Percentiles rank a stretch among this genome's conserved stretches.
Evolutionary conservation across 2,329 filamentous ascomycete genomes (phyloP).

Genomic region (Cordyceps tenuipes): DNA sequence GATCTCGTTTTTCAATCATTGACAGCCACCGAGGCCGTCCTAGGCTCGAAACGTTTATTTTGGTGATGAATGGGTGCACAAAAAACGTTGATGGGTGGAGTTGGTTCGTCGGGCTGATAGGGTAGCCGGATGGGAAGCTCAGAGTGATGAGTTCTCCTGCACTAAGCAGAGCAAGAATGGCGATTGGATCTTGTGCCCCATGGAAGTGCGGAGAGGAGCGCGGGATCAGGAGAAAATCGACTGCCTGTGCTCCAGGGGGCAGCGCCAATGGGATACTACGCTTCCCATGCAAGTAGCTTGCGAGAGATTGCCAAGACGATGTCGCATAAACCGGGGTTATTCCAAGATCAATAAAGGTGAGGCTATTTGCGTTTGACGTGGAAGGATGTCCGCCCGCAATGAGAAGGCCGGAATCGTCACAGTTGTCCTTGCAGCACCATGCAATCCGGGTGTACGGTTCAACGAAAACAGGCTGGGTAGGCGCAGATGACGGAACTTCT

Average conservation of each 20-base stretch:
- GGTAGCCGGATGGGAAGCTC: slow-evolving; percentile 85
- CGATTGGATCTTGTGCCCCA: slow-evolving; percentile 85
- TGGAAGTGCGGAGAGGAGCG: slow-evolving; percentile 76
- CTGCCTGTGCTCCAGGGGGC: slow-evolving; percentile 67
- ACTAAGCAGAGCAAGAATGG: slow-evolving; percentile 66
- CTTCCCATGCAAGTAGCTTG: slow-evolving; percentile 73
- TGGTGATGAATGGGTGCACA: slow-evolving; percentile 80
- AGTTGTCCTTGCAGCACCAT: slow-evolving; percentile 92
- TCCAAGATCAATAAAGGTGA: slow-evolving; percentile 87
- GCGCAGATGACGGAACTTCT: slow-evolving; percentile 51
- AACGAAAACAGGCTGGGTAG: slow-evolving; percentile 50
- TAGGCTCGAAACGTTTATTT: slow-evolving; percentile 62
- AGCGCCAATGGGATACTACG: slow-evolving; percentile 62
- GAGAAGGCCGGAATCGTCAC: slow-evolving; percentile 84
- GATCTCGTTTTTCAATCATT: slow-evolving; percentile 74
- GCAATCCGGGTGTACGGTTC: slow-evolving; percentile 70
- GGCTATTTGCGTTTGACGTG: slow-evolving; percentile 59
- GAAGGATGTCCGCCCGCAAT: slow-evolving; percentile 72
- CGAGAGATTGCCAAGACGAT: slow-evolving; percentile 77
- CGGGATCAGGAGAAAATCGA: slow-evolving; percentile 77
- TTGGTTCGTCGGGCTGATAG: slow-evolving; percentile 87
- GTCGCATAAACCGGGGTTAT: slow-evolving; percentile 85
- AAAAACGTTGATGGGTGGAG: slow-evolving; percentile 81
- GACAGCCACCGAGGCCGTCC: slow-evolving; percentile 80
- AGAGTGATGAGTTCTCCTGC: slow-evolving; percentile 86